These are phyloP conservation scores for Crithidia fasciculata DNA, from an alignment of 208 protist species.

Conservation along the genomic window DNA sequence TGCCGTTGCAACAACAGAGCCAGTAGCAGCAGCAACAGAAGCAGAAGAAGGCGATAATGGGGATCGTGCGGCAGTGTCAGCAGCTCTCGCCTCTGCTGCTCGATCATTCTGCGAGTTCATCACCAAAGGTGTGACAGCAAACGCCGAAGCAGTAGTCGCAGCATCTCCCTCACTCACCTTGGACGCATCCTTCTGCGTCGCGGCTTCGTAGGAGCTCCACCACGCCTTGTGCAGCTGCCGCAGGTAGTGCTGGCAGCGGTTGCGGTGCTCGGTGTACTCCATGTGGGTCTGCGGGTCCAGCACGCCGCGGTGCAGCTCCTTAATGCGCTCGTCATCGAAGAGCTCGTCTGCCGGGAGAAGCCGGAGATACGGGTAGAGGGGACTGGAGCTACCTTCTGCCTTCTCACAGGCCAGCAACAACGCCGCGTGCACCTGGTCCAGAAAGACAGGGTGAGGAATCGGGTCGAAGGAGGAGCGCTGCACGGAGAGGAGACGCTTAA, in stretches of 20 bases:
- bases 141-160: no score
- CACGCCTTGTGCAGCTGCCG: slow-evolving; percentile 54
- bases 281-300: slow-evolving; percentile 58
- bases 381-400: slow-evolving; percentile 45
- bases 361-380: slow-evolving; percentile 53
- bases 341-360: slow-evolving; percentile 30
- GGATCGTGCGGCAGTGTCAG: no score
- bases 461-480: slow-evolving; percentile 56
- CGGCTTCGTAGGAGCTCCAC: slow-evolving; percentile 40
- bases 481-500: slow-evolving; percentile 40
- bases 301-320: slow-evolving; percentile 61
- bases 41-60: no score
- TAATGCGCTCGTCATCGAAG: slow-evolving; percentile 69
- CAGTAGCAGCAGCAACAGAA: no score
- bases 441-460: slow-evolving; percentile 61
- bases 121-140: no score
- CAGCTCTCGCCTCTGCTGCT: no score
- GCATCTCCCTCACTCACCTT: no score
- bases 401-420: slow-evolving; percentile 61
- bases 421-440: slow-evolving; percentile 72
- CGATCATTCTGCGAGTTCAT: no score
- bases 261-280: slow-evolving; percentile 66
- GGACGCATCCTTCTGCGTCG: not conserved
- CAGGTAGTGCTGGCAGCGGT: slow-evolving; percentile 59
- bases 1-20: no score